phyloP scores from a whole-genome alignment of 371 early-diverging fungal genomes.

The Haplosporangium sp. region DNA sequence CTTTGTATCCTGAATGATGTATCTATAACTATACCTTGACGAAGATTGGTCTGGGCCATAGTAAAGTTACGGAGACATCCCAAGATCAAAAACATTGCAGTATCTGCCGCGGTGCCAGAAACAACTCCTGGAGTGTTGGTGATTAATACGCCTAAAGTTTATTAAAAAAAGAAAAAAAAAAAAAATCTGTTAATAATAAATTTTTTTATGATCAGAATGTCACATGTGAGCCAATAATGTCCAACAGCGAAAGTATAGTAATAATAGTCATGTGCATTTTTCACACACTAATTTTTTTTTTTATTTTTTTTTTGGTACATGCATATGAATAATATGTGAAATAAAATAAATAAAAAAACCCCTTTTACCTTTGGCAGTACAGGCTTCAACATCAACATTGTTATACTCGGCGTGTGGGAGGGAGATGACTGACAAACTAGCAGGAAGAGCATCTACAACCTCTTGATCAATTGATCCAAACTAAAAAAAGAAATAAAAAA shows the following conservation, averaged over 20 bases:
- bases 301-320: neutral
- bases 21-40: slow-evolving; percentile 55
- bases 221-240: slow-evolving; percentile 13
- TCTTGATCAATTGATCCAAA: slow-evolving; percentile 30
- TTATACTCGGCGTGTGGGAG: slow-evolving; percentile 35
- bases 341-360: neutral
- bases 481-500: too few relatives aligned
- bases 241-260: neutral
- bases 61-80: slow-evolving; percentile 61
- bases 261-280: neutral
- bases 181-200: neutral
- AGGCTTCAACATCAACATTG: slow-evolving; percentile 27
- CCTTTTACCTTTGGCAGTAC: slow-evolving; percentile 44
- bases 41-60: slow-evolving; percentile 57
- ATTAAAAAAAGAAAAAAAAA: too few relatives aligned
- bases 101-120: slow-evolving; percentile 63
- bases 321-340: too few relatives aligned
- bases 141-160: slow-evolving; percentile 27
- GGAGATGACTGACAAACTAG: slow-evolving; percentile 36
- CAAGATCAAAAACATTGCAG: slow-evolving; percentile 65
- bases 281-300: neutral
- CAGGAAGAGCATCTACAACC: slow-evolving; percentile 25
- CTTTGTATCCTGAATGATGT: too few relatives aligned
- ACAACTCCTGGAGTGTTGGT: slow-evolving; percentile 53
- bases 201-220: neutral